These are phyloP conservation scores for Xylariaceae sp. DNA, from an alignment of 2,329 filamentous ascomycete genomes.

Conservation along the genomic window DNA sequence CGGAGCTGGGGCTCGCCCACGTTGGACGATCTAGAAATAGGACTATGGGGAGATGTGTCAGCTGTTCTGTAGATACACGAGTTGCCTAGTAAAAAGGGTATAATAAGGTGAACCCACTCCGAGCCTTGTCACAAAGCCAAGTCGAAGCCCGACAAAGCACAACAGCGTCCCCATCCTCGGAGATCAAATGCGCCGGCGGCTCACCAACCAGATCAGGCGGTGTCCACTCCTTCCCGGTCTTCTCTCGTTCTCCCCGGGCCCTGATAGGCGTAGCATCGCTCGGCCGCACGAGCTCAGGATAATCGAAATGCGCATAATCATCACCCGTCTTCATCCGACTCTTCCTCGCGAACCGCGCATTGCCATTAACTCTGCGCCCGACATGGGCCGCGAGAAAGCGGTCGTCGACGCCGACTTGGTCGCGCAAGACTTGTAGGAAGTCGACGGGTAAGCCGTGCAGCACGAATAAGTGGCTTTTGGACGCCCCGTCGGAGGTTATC, in stretches of 20 bases:
- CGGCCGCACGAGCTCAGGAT: conserved; percentile 9
- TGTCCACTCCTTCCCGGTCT: background rate
- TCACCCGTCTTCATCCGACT: background rate
- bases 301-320: conserved; percentile 11
- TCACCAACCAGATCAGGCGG: conserved; percentile 4
- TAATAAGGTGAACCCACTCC: conserved; percentile 15
- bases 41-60: conserved; percentile 16
- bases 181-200: conserved; percentile 17
- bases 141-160: conserved; percentile 34
- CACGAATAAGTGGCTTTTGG: conserved; percentile 13
- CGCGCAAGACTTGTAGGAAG: conserved; percentile 1
- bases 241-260: too few relatives aligned
- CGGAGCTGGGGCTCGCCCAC: conserved; percentile 19
- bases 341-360: conserved; percentile 7
- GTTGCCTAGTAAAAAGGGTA: background rate
- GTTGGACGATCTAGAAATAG: conserved; percentile 31
- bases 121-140: conserved; percentile 28
- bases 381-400: conserved; percentile 12
- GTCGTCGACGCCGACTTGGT: conserved; percentile 3
- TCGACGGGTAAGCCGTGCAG: conserved; percentile 10
- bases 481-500: conserved; percentile 2
- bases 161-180: conserved; percentile 19
- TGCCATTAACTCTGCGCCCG: too few relatives aligned
- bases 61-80: background rate
- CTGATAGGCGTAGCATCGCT: too few relatives aligned